phyloP scores from a whole-genome alignment of 805 yeast species.

The Jamesozyma lodderae region DNA sequence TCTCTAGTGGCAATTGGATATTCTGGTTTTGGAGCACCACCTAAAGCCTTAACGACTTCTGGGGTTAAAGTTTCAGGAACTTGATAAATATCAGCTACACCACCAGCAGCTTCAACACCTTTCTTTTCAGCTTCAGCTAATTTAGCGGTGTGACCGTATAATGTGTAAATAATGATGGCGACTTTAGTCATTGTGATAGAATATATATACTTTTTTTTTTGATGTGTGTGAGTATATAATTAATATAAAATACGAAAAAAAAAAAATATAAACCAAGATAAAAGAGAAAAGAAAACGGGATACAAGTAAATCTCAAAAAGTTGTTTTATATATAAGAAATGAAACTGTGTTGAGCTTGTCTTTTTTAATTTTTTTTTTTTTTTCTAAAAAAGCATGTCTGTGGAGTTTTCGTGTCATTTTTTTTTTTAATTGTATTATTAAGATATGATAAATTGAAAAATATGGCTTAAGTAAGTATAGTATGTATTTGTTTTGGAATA shows the following conservation, averaged over 20 bases:
- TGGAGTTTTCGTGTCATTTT: neutral
- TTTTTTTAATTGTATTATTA: neutral
- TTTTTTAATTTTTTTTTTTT: no score
- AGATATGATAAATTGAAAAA: no score
- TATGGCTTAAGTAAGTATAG: no score
- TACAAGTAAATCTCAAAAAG: no score
- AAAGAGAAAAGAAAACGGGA: no score
- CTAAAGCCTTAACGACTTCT: constrained; percentile 51
- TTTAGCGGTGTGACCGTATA: constrained; percentile 67
- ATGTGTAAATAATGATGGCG: constrained; percentile 71
- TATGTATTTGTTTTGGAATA: no score
- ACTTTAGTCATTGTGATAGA: constrained; percentile 33
- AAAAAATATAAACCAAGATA: neutral
- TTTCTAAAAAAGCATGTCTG: no score
- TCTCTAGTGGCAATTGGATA: constrained; percentile 56
- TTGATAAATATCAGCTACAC: constrained; percentile 63
- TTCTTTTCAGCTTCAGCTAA: constrained; percentile 60
- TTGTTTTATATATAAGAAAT: neutral
- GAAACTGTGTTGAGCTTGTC: neutral
- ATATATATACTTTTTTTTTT: neutral
- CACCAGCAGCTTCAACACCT: constrained; percentile 66
- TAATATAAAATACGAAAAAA: neutral
- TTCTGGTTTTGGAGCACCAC: constrained; percentile 55
- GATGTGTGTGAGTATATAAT: neutral
- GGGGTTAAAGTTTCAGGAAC: constrained; percentile 68